Base-by-base conservation (phyloP, 139 green algal genomes). In the Chlamydomonas eustigma region DNA sequence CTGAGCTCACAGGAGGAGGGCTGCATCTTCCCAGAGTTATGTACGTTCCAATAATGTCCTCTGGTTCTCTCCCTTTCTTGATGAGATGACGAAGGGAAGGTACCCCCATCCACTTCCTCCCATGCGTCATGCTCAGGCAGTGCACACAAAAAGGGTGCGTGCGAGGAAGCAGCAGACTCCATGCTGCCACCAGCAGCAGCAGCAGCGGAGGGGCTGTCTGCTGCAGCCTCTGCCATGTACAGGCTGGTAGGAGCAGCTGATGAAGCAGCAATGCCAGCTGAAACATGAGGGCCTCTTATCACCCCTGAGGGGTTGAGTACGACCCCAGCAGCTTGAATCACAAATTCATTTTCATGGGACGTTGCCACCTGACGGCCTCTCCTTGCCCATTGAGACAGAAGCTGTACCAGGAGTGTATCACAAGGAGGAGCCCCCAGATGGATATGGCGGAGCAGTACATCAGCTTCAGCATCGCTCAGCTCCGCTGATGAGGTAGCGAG, bases 301-400 rank as follows among this genome's bases (percentile, higher is more conserved):
- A n/a, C n/a, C n/a, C n/a, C n/a, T n/a, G n/a, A n/a, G n/a, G n/a
- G n/a, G n/a, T n/a, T n/a, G n/a, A n/a, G n/a, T n/a, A n/a, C n/a
- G n/a, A n/a, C n/a, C n/a, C n/a, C n/a, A n/a, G n/a, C n/a, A n/a
- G n/a, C n/a, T n/a, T n/a, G n/a, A n/a, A n/a, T n/a, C n/a, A n/a
- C n/a, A n/a, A n/a, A n/a, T n/a, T n/a, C n/a, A n/a, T n/a, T n/a
- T n/a, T n/a, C n/a, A n/a, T n/a, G n/a, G n/a, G n/a, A n/a, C n/a
- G n/a, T n/a, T n/a, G n/a, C n/a, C n/a, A n/a, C n/a, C n/a, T 65
- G 63, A 32, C 79, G 33, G 39, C 81, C 90, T 0, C 92, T 73
- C 36, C 84, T 70, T 8, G 90, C 91, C 93, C 94, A 98, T n/a
- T 84, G 79, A 4, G 80, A 80, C 35, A 98, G 85, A 71, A 98